Base-by-base conservation (phyloP, 371 early-diverging fungal species). In the Mortierella sp. region DNA sequence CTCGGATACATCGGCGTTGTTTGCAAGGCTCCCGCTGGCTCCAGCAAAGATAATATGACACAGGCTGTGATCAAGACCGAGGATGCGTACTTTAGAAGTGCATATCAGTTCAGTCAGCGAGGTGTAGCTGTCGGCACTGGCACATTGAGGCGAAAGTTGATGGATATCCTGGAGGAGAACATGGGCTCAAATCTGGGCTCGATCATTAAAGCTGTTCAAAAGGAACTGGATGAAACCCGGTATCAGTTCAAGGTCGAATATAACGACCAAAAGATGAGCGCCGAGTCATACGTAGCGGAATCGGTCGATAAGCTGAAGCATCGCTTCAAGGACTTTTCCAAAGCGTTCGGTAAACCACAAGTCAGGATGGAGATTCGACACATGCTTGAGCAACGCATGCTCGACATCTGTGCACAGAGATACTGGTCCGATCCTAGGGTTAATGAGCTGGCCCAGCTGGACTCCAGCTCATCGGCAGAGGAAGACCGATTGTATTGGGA, bases 1-100 rank as follows among this genome's bases (percentile, higher is more conserved):
- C 83, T 98, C 19, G 99, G 99, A 6, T 99, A 99, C 79, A 90
- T 99, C 67, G 99, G 99, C 24, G 99, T 99, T 2, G 95, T 99
- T 8, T 96, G 97, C 83, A 93, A 94, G 79, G 70, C 70, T 7
- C 69, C 75, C 7, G 76, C 84, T 9, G 84, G 83, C 24, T 76
- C 79, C 58, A 60, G 66, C 21, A 68, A 79, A 15, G 84, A 79
- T 49, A 85, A 85, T 30, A 84, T 87, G 80, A 85, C 85, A 1
- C 84, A 86, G 27, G 92, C 91, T 0, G 79, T 93, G 41, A 85
- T 93, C 46, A 85, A 87, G 51, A 82, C 84, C n/a, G 94, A 92
- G 68, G 90, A 91, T 27, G 80, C 84, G 7, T 92, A 84, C 60
- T 93, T 93, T 79, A 63, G 86, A 34, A 82, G 84, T n/a, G 80